Evolutionary conservation across 2,329 filamentous ascomycete species (phyloP), one percentile per base, ranked within the genome.

Genomic region (Ophiosphaerella korrae): DNA sequence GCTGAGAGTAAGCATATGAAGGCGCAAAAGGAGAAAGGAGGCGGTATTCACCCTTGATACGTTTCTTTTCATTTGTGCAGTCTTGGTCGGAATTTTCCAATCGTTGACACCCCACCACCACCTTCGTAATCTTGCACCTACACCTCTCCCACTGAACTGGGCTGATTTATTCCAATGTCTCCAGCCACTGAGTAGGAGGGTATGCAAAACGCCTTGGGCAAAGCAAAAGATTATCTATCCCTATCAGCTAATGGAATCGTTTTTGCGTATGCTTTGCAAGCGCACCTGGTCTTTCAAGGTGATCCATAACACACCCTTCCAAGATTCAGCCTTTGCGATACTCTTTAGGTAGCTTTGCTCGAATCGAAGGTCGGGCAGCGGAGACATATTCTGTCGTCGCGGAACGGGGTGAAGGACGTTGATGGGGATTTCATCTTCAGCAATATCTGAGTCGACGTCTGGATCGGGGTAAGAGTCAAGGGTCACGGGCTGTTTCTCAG

Each of bases 21-120:
- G 58, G 45, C 50, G 38, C 49, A 65, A 37, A 52, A 72, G 65
- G 26, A 70, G 52, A 49, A 71, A 21, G 18, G 18, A 72, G 54
- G 55, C 63, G 49, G 42, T 49, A 71, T 67, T 67, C 60, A 74
- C 73, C 59, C 74, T 71, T 51, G 65, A 62, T 12, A 69, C 64
- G 16, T 70, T 67, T 41, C 63, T 66, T 42, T 53, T 64, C 50
- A 72, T 38, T 41, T 50, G 60, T 18, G 52, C 50, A 34, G 52
- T 59, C 23, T 56, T 41, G 13, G 50, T 55, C 9, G 70, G 71
- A 44, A 73, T 55, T 23, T 44, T 80, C 94, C 94, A 97, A 67
- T 95, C 91, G 70, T 97, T 97, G 14, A 96, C 89, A 18, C 83
- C 84, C 78, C 91, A 97, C 93, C 94, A 99, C 94, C 93, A 97